phyloP scores from a whole-genome alignment of 352 stramenopile genomes.

The Phytophthora idaei region DNA sequence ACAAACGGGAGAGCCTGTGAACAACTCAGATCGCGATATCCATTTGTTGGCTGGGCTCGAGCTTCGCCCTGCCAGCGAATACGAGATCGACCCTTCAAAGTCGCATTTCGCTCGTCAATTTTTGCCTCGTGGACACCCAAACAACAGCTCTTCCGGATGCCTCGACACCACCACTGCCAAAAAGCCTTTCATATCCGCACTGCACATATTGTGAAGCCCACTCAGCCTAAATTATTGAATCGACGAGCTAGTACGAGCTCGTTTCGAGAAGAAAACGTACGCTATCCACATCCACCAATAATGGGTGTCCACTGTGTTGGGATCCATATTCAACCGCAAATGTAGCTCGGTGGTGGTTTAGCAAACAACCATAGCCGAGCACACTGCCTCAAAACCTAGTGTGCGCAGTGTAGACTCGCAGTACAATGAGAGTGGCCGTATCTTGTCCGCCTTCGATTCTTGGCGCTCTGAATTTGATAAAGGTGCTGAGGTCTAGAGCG shows the following conservation, averaged over 20 bases:
- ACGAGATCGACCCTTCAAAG: not conserved
- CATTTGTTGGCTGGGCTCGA: not conserved
- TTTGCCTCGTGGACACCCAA: not conserved
- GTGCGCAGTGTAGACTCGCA: not conserved
- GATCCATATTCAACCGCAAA: not conserved
- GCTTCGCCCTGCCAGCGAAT: not conserved
- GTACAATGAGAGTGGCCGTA: not conserved
- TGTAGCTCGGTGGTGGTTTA: not conserved
- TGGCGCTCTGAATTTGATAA: no score
- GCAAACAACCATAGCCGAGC: slow-evolving; percentile 2
- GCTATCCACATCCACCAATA: no score
- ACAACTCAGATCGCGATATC: not conserved
- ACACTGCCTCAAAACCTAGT: slow-evolving; percentile 2
- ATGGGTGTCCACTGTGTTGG: not conserved
- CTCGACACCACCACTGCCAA: not conserved
- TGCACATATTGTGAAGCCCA: not conserved
- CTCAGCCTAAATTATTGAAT: slow-evolving; percentile 2
- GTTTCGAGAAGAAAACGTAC: no score
- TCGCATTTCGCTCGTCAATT: not conserved
- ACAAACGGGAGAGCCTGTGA: not conserved
- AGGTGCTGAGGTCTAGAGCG: no score
- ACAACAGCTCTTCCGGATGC: slow-evolving; percentile 7
- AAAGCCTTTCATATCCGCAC: not conserved
- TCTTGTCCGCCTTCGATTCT: no score
- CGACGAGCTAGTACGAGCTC: not conserved